Conservation (phyloP, 495 filamentous ascomycete species). For the Oidiodendron maius region DNA sequence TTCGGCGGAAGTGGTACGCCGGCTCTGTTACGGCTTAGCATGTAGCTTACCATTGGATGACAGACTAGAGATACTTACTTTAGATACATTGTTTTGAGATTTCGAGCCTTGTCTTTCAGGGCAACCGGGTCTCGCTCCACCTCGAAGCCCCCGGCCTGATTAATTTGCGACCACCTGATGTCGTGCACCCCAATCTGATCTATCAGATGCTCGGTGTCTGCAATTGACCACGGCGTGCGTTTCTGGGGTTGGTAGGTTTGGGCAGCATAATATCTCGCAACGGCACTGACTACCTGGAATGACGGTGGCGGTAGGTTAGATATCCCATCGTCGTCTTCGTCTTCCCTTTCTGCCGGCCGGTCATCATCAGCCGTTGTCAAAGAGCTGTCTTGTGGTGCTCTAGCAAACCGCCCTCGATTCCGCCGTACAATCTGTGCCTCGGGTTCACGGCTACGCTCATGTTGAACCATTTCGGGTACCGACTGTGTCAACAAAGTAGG, state of each 20-base stretch:
- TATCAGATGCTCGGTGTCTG: conserved; percentile 39
- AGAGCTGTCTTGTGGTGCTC: neutral
- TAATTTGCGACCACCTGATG: conserved; percentile 48
- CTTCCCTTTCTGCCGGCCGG: neutral
- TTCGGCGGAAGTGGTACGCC: conserved; percentile 34
- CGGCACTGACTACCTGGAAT: conserved; percentile 17
- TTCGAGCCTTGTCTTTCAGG: conserved; percentile 61
- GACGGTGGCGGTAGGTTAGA: conserved; percentile 9
- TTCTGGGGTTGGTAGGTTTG: conserved; percentile 25
- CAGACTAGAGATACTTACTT: conserved; percentile 37
- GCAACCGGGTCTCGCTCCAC: conserved; percentile 46
- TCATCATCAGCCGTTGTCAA: neutral
- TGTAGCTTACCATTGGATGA: neutral
- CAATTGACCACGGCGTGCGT: conserved; percentile 39
- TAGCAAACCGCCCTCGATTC: neutral
- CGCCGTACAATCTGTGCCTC: neutral
- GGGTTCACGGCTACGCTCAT: too few relatives aligned
- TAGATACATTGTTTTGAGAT: conserved; percentile 54
- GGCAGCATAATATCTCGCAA: conserved; percentile 15
- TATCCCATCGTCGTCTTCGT: conserved; percentile 4
- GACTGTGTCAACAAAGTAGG: neutral
- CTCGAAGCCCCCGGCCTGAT: conserved; percentile 26
- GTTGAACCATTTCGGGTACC: conserved; percentile 14
- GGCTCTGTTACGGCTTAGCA: conserved; percentile 11
- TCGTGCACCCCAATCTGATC: conserved; percentile 41